phyloP scores from a whole-genome alignment of 2,329 filamentous ascomycete genomes.

The Diplodia sapinea region DNA sequence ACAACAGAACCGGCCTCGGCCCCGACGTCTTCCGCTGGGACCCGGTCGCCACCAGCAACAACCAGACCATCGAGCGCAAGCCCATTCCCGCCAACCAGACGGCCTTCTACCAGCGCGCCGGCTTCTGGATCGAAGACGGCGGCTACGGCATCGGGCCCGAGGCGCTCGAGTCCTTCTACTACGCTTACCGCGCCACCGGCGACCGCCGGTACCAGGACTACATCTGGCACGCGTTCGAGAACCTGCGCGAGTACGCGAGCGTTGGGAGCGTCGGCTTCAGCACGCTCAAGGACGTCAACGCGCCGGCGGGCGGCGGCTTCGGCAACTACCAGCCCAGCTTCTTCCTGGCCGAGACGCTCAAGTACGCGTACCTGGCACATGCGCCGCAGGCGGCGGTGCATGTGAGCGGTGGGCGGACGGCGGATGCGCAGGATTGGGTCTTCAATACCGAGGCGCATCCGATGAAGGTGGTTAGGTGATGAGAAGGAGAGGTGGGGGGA shows the following conservation, averaged over 20 bases:
- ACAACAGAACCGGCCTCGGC: conserved; percentile 58
- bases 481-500: too few species aligned
- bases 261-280: conserved; percentile 69
- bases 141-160: conserved; percentile 77
- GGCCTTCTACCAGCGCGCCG: conserved; percentile 68
- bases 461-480: conserved; percentile 49
- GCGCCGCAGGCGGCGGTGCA: conserved; percentile 55
- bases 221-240: conserved; percentile 78
- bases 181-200: conserved; percentile 81
- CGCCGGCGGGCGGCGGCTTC: conserved; percentile 63
- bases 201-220: conserved; percentile 79
- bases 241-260: conserved; percentile 68
- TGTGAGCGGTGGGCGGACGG: conserved; percentile 50
- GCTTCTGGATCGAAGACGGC: conserved; percentile 71
- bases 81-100: conserved; percentile 35
- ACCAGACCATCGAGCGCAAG: neutral
- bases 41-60: neutral
- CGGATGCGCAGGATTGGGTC: conserved; percentile 60
- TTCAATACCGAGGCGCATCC: conserved; percentile 72
- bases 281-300: conserved; percentile 70
- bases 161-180: conserved; percentile 84
- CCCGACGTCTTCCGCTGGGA: conserved; percentile 66
- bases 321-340: conserved; percentile 83
- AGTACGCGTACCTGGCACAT: conserved; percentile 79
- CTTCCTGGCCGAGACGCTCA: conserved; percentile 85